Evolutionary conservation across 257 asterid genomes (phyloP).

Genomic region (Apocynum venetum): DNA sequence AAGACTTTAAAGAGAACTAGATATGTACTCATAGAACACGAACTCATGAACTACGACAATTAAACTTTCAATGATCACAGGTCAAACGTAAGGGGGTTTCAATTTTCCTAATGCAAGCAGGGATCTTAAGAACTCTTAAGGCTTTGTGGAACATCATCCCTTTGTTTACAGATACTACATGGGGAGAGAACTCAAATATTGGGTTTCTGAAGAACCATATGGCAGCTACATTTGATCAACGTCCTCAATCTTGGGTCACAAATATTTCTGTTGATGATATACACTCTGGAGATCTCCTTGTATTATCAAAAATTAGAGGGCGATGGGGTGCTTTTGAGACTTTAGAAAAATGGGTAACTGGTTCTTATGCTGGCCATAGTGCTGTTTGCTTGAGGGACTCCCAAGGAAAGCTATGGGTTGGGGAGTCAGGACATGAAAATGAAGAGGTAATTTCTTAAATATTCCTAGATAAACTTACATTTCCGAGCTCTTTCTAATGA

Average conservation of each 20-base stretch:
- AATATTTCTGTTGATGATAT: slow-evolving; percentile 56
- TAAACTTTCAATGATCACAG: slow-evolving; percentile 29
- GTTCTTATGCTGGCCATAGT: slow-evolving; percentile 82
- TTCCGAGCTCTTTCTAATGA: not conserved
- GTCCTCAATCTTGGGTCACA: slow-evolving; percentile 84
- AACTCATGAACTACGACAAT: slow-evolving; percentile 4
- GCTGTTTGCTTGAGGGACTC: slow-evolving; percentile 84
- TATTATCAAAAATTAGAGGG: slow-evolving; percentile 75
- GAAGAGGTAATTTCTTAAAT: slow-evolving; percentile 46
- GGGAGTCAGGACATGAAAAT: slow-evolving; percentile 84
- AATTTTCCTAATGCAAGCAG: slow-evolving; percentile 82
- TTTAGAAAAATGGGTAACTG: slow-evolving; percentile 85
- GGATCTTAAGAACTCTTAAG: slow-evolving; percentile 66
- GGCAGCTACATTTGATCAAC: slow-evolving; percentile 70
- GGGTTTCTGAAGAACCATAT: slow-evolving; percentile 78
- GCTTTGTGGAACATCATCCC: slow-evolving; percentile 91
- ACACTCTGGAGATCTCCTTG: slow-evolving; percentile 85
- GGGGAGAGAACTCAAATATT: slow-evolving; percentile 78
- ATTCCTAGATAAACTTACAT: not conserved
- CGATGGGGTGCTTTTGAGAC: slow-evolving; percentile 95
- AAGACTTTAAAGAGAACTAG: not conserved
- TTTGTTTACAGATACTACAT: slow-evolving; percentile 62
- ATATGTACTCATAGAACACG: not conserved
- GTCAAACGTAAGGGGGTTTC: slow-evolving; percentile 69
- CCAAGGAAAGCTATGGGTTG: slow-evolving; percentile 82